These are phyloP conservation scores for Nakataea oryzae DNA, from an alignment of 2,329 filamentous ascomycete species.

Conservation along the genomic window DNA sequence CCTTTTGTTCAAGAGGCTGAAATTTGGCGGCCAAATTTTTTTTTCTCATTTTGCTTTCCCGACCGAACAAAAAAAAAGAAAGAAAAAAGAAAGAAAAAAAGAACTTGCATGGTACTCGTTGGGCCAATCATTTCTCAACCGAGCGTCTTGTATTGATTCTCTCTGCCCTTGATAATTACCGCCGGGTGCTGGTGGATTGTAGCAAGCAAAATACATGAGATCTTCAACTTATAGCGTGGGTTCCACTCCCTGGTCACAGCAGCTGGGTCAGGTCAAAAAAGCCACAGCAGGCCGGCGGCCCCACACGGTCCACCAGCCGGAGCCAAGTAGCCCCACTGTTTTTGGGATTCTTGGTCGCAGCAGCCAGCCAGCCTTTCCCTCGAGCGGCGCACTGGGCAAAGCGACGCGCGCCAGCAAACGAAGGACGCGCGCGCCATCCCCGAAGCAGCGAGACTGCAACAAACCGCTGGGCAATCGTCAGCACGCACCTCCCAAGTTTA, in stretches of 20 bases:
- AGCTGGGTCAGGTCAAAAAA: too few species aligned
- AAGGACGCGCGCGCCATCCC: neutral
- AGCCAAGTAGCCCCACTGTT: neutral
- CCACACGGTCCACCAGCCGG: too few species aligned
- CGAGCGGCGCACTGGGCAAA: too few species aligned
- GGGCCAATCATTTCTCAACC: neutral
- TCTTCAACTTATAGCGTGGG: too few species aligned
- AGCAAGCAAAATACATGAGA: too few species aligned
- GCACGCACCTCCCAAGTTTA: neutral
- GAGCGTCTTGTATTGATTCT: neutral
- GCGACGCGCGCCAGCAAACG: neutral
- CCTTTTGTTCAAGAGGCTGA: neutral
- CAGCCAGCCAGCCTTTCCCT: too few species aligned
- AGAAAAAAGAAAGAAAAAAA: neutral
- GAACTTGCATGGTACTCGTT: neutral
- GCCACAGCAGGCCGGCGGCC: too few species aligned
- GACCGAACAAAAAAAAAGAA: too few species aligned
- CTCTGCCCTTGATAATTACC: neutral
- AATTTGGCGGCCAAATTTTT: neutral
- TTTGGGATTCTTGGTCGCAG: neutral
- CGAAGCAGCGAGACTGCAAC: neutral
- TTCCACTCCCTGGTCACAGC: too few species aligned
- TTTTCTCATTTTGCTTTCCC: neutral
- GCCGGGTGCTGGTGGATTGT: neutral
- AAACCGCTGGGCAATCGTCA: neutral